These are phyloP conservation scores for Phoma sp. DNA, from an alignment of 2,329 filamentous ascomycete species.

Conservation along the genomic window DNA sequence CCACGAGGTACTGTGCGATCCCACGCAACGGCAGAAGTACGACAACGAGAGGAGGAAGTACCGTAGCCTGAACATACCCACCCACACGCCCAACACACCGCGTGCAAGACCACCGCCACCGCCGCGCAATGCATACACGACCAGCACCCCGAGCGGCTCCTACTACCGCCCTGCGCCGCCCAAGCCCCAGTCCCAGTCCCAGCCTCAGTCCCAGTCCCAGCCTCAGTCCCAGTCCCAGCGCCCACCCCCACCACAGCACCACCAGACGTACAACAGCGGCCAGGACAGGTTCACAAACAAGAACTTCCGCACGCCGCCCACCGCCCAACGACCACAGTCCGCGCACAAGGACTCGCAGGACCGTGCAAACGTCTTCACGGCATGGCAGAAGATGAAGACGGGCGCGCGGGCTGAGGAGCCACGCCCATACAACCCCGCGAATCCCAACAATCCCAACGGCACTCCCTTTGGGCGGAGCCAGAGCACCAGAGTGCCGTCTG, in stretches of 20 bases:
- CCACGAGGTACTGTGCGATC: slow-evolving; percentile 75
- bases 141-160: slow-evolving; percentile 41
- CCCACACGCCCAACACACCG: slow-evolving; percentile 49
- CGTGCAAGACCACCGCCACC: slow-evolving; percentile 53
- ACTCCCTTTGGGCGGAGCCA: slow-evolving; percentile 49
- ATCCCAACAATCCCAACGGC: slow-evolving; percentile 43
- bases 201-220: slow-evolving; percentile 24
- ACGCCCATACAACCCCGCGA: slow-evolving; percentile 27
- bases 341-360: slow-evolving; percentile 48
- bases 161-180: slow-evolving; percentile 44
- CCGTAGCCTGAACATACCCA: slow-evolving; percentile 35
- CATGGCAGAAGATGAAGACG: slow-evolving; percentile 58
- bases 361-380: slow-evolving; percentile 53
- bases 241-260: slow-evolving; percentile 37
- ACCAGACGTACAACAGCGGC: slow-evolving; percentile 44
- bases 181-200: slow-evolving; percentile 24
- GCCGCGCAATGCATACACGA: slow-evolving; percentile 52
- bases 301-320: slow-evolving; percentile 50
- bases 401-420: slow-evolving; percentile 35
- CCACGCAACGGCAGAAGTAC: slow-evolving; percentile 64
- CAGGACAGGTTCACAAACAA: slow-evolving; percentile 53
- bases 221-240: slow-evolving; percentile 31
- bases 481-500: slow-evolving; percentile 55
- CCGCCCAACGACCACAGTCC: slow-evolving; percentile 38
- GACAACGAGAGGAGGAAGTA: slow-evolving; percentile 64